These are phyloP conservation scores for Selaginella moellendorffii DNA, from an alignment of 75 land plant genomes.

Conservation along the genomic window DNA sequence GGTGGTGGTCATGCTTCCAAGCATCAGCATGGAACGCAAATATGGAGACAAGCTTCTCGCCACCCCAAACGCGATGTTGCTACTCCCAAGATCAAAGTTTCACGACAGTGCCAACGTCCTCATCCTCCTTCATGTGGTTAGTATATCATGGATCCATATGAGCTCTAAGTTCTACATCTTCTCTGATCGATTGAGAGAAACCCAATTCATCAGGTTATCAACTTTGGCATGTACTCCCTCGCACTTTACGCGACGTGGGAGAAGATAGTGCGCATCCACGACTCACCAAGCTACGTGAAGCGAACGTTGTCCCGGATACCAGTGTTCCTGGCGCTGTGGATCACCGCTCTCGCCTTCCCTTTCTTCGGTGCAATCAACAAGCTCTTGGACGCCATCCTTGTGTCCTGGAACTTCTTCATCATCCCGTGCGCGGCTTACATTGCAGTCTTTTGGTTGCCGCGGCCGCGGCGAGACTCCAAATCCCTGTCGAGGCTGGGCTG, in stretches of 20 bases:
- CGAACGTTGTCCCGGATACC: too few species aligned
- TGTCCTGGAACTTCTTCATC: too few species aligned
- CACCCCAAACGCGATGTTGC: conserved; percentile 18
- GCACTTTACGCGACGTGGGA: conserved; percentile 25
- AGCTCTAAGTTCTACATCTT: not conserved
- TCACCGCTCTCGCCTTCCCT: too few species aligned
- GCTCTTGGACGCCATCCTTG: too few species aligned
- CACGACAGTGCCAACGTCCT: conserved; percentile 16
- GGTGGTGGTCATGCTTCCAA: conserved; percentile 17
- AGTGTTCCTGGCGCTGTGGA: too few species aligned
- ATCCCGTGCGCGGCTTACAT: too few species aligned
- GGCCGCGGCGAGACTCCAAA: too few species aligned
- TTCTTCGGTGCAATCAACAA: too few species aligned
- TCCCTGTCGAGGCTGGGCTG: too few species aligned
- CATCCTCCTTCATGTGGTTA: conserved; percentile 28
- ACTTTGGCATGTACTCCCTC: conserved; percentile 16
- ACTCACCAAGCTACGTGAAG: too few species aligned
- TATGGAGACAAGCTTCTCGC: conserved; percentile 22
- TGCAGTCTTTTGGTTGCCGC: too few species aligned
- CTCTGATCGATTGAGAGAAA: not conserved
- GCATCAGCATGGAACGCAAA: conserved; percentile 21
- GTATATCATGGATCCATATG: not conserved
- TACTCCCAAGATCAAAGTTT: conserved; percentile 15
- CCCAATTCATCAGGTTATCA: conserved; percentile 11
- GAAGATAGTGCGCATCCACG: conserved; percentile 18